These are phyloP conservation scores for Zymoseptoria ardabiliae DNA, from an alignment of 2,329 filamentous ascomycete species.

Conservation along the genomic window DNA sequence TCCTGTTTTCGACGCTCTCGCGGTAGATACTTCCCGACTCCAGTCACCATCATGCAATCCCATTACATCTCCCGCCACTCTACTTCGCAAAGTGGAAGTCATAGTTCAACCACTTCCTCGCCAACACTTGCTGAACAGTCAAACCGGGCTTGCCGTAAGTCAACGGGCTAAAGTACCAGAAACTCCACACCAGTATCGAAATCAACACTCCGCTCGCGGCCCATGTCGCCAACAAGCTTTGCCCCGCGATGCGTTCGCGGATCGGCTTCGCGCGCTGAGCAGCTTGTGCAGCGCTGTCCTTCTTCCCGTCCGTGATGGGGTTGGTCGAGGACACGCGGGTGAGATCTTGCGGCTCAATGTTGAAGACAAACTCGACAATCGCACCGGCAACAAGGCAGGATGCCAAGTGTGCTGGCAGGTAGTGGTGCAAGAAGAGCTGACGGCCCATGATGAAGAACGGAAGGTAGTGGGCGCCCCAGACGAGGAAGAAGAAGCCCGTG, in stretches of 20 bases:
- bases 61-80: not conserved
- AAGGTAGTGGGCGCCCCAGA: conserved; percentile 95
- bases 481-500: conserved; percentile 97
- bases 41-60: not conserved
- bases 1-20: not conserved
- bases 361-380: conserved; percentile 93
- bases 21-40: not conserved
- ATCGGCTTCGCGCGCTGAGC: conserved; percentile 63
- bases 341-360: conserved; percentile 63
- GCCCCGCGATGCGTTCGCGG: conserved; percentile 69
- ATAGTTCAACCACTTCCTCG: conserved; percentile 92
- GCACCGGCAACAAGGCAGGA: conserved; percentile 85
- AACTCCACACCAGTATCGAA: conserved; percentile 61
- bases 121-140: conserved; percentile 65
- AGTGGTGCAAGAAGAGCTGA: conserved; percentile 96
- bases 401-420: conserved; percentile 87
- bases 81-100: conserved; percentile 99
- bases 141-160: conserved; percentile 93
- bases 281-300: conserved; percentile 30
- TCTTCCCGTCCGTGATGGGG: conserved; percentile 30
- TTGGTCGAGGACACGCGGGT: conserved; percentile 43
- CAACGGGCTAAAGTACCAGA: conserved; percentile 88
- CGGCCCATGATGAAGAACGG: conserved; percentile 98
- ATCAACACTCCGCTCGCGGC: conserved; percentile 67
- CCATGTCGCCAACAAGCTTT: conserved; percentile 74